Evolutionary conservation across 371 early-diverging fungal genomes (phyloP).

Genomic region (Mortierella polycephala): DNA sequence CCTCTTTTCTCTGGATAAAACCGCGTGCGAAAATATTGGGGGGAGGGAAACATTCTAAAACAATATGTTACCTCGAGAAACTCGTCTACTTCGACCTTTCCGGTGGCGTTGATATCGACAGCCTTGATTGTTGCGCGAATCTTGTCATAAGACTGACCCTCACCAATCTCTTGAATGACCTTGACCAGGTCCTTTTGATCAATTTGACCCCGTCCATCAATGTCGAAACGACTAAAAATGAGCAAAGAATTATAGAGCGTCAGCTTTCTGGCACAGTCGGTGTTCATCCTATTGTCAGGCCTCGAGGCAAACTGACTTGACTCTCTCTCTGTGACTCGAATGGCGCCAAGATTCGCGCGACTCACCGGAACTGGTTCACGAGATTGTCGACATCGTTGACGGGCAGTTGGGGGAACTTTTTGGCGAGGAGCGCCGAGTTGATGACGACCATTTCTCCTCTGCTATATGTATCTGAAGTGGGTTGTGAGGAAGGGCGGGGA

Average conservation of each 20-base stretch:
- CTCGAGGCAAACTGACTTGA: too few relatives aligned
- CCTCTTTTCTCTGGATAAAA: neutral
- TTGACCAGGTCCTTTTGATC: slow-evolving; percentile 79
- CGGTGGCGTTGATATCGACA: slow-evolving; percentile 76
- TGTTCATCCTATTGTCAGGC: too few relatives aligned
- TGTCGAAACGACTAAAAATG: slow-evolving; percentile 69
- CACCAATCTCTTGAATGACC: slow-evolving; percentile 76
- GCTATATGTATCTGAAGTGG: neutral
- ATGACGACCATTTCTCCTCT: slow-evolving; percentile 41
- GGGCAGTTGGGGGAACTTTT: slow-evolving; percentile 70
- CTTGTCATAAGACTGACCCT: slow-evolving; percentile 79
- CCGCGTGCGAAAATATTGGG: neutral
- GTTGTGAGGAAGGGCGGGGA: neutral
- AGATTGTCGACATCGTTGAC: slow-evolving; percentile 70
- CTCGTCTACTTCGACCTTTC: slow-evolving; percentile 85
- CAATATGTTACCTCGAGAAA: slow-evolving; percentile 76
- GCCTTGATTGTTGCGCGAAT: slow-evolving; percentile 78
- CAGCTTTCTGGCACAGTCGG: neutral
- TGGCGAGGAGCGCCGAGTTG: slow-evolving; percentile 59
- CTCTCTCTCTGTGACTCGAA: too few relatives aligned
- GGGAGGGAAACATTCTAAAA: neutral
- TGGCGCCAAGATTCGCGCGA: neutral
- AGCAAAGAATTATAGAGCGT: neutral
- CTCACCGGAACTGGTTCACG: slow-evolving; percentile 73
- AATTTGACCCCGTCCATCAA: slow-evolving; percentile 80